A percentile compares a stretch with the other conserved stretches of the same genome.
Evolutionary conservation across 768 basidiomycete species (phyloP).

Genomic region (Lentinula lateritia): DNA sequence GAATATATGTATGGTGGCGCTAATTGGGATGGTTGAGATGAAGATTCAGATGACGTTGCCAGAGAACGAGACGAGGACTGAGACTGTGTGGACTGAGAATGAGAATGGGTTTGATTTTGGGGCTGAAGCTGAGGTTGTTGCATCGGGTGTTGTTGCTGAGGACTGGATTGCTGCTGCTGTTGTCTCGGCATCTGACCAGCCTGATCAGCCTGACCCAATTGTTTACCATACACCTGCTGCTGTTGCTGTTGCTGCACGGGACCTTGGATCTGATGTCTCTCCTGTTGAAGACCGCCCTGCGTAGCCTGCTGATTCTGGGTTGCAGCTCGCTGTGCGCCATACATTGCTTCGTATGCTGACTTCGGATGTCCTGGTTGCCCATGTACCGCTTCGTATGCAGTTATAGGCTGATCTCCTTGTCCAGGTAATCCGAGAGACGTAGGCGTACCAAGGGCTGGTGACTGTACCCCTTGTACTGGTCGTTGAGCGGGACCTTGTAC

Average conservation of each 20-base stretch:
- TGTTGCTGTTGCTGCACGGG: not conserved
- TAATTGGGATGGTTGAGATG: slow-evolving; percentile 20
- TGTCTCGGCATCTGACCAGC: too few relatives aligned
- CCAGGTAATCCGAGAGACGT: not conserved
- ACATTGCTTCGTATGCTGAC: not conserved
- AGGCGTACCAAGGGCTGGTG: not conserved
- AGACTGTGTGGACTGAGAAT: too few relatives aligned
- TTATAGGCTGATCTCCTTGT: not conserved
- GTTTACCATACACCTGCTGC: not conserved
- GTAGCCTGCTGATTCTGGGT: slow-evolving; percentile 9
- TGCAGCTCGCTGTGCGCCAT: slow-evolving; percentile 8
- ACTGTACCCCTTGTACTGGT: not conserved
- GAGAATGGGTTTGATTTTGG: slow-evolving; percentile 9
- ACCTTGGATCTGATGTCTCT: not conserved
- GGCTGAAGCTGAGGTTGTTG: slow-evolving; percentile 19
- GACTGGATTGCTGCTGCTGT: not conserved
- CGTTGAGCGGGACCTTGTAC: not conserved
- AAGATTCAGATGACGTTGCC: too few relatives aligned
- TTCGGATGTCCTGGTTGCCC: not conserved
- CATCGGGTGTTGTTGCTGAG: slow-evolving; percentile 24
- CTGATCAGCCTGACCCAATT: too few relatives aligned
- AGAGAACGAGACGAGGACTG: too few relatives aligned
- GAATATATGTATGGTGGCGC: slow-evolving; percentile 48
- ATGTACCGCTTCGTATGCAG: not conserved
- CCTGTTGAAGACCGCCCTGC: not conserved